Base-by-base conservation (phyloP, 2,329 filamentous ascomycete genomes). In the Thyridium curvatum region DNA sequence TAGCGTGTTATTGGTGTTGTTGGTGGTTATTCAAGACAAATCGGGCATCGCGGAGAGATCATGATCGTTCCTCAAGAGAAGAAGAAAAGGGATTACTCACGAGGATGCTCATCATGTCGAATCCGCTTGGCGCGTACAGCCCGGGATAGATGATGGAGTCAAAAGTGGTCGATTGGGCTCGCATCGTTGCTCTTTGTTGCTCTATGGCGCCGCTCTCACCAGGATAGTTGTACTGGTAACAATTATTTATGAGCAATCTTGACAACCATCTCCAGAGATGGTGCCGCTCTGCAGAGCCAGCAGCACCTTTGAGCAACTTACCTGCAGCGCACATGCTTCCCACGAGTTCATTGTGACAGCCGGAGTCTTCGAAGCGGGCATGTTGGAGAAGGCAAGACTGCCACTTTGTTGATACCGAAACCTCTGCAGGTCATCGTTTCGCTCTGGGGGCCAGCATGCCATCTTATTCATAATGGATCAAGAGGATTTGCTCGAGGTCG, bases 81-180 rank as follows among this genome's bases (percentile, higher is more conserved):
- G 26, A 34, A 18, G 17, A 2, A n/a, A 18, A 7, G 9, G 12
- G 14, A 10, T 4, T 13, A 54, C 71, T 43, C 53, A 79, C 74
- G 43, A 80, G 55, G 40, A 79, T 70, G 28, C 50, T 60, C 66
- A 80, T 67, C 32, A 79, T 64, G 49, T 80, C 72, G 37, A 74
- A 66, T 3, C 74, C 73, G 34, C 66, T 77, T 4, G 65, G 63
- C 4, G 71, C 65, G 46, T 80, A 80, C 2, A 79, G 55, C 7
- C 72, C 74, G 0, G 72, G 72, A 40, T 71, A 77, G 43, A 79
- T 74, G 42, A 76, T 54, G 30, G 70, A 56, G 48, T 77, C 69
- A 30, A 44, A 41, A n/a, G 45, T 45, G 14, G 14, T 10, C 28
- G 28, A 18, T 30, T 18, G 30, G 10, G 18, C 21, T 10, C 21